Percentiles rank a stretch among this genome's conserved stretches.
Conservation (phyloP, 768 basidiomycete species). For the Podaxis carcinomalis region DNA sequence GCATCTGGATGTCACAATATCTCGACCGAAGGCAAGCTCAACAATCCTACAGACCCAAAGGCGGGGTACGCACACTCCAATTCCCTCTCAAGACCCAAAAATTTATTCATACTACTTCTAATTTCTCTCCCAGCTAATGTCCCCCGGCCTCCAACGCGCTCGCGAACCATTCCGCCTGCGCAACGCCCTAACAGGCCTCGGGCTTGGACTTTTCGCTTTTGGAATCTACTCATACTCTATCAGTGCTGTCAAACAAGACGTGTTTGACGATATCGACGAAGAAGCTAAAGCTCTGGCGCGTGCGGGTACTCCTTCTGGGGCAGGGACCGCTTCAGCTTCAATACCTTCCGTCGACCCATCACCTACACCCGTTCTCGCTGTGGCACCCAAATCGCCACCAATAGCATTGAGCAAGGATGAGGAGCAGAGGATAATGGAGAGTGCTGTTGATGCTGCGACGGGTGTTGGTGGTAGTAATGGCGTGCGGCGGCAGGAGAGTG, state of each 20-base stretch:
- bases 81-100: too few species aligned
- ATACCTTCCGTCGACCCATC: not conserved
- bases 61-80: constrained; percentile 34
- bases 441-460: constrained; percentile 1
- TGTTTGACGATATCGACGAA: constrained; percentile 83
- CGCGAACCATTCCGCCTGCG: constrained; percentile 35
- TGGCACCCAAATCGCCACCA: not conserved
- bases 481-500: not conserved
- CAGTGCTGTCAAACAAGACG: constrained; percentile 89
- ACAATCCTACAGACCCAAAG: constrained; percentile 48
- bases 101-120: not conserved
- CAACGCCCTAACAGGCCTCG: constrained; percentile 62
- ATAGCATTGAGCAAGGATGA: not conserved
- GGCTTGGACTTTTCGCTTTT: constrained; percentile 68
- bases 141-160: constrained; percentile 82
- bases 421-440: constrained; percentile 8
- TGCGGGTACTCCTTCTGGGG: constrained; percentile 6
- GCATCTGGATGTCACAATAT: constrained; percentile 30
- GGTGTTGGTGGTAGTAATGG: not conserved
- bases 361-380: not conserved
- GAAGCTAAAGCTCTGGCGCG: constrained; percentile 55
- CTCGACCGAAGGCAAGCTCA: constrained; percentile 38
- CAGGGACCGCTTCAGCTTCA: constrained; percentile 7
- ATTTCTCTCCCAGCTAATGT: constrained; percentile 58
- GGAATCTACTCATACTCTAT: constrained; percentile 93